Conservation (phyloP, 2,329 filamentous ascomycete species). For the Pseudogymnoascus sp. region DNA sequence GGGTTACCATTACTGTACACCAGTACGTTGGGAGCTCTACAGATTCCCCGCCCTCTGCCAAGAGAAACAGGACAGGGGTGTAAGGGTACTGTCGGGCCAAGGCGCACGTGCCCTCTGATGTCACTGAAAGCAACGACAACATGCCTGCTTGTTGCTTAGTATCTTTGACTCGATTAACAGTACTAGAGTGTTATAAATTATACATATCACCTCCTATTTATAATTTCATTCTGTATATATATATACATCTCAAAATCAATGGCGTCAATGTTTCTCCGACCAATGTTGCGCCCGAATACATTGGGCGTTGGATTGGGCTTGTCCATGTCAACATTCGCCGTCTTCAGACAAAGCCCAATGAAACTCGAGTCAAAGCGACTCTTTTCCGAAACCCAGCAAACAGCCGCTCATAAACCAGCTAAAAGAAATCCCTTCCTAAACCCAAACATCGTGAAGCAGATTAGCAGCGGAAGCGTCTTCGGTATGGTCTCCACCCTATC, state of each 20-base stretch:
- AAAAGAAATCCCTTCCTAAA: conserved; percentile 20
- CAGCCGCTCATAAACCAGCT: conserved; percentile 26
- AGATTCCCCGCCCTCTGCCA: not conserved
- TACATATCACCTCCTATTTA: not conserved
- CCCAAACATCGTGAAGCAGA: conserved; percentile 24
- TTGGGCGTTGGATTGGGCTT: conserved; percentile 31
- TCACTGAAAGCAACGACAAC: not conserved
- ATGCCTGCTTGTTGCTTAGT: not conserved
- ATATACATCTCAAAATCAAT: conserved; percentile 14
- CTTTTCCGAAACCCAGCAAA: conserved; percentile 17
- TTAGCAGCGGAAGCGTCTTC: conserved; percentile 27
- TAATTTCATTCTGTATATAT: not conserved
- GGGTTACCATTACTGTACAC: conserved; percentile 8
- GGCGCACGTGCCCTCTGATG: conserved; percentile 1
- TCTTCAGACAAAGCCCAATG: conserved; percentile 25
- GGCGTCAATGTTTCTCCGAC: conserved; percentile 26
- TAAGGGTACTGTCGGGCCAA: not conserved
- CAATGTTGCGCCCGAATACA: conserved; percentile 25
- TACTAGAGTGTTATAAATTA: not conserved
- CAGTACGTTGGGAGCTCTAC: not conserved
- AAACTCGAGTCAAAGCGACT: conserved; percentile 24
- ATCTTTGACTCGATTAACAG: not conserved
- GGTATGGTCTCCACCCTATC: conserved; percentile 18
- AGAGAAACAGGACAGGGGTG: not conserved
- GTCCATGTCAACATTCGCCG: conserved; percentile 28